These are phyloP conservation scores for Heritiera littoralis DNA, from an alignment of 345 rosid genomes.

Conservation along the genomic window DNA sequence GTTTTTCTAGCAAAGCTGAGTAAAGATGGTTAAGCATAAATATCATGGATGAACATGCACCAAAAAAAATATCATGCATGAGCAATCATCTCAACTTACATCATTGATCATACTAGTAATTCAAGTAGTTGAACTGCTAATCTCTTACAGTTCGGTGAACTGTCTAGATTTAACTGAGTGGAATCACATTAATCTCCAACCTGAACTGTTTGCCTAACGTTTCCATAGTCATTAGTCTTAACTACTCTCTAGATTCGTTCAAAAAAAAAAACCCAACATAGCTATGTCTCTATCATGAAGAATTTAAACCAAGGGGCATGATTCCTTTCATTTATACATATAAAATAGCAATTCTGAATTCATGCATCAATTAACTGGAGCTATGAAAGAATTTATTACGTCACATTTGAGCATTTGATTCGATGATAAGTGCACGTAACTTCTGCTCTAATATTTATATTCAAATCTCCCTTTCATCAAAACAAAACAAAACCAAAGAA, in stretches of 20 bases:
- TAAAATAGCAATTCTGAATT: too few species aligned
- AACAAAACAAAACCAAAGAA: not conserved
- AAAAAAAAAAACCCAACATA: not conserved
- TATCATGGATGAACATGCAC: not conserved
- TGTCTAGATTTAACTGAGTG: slow-evolving; percentile 19
- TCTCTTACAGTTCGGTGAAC: slow-evolving; percentile 34
- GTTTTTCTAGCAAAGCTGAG: not conserved
- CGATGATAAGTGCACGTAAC: too few species aligned
- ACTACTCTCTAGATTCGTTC: slow-evolving; percentile 1
- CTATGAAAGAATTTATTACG: too few species aligned
- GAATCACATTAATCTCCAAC: slow-evolving; percentile 1
- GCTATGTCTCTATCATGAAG: not conserved
- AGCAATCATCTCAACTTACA: slow-evolving; percentile 11
- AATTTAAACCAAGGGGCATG: not conserved
- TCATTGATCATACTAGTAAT: slow-evolving; percentile 18
- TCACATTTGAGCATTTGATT: too few species aligned
- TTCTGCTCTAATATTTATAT: not conserved
- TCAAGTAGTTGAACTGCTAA: slow-evolving; percentile 41
- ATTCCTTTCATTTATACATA: too few species aligned
- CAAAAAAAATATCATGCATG: too few species aligned
- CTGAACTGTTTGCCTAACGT: slow-evolving; percentile 29
- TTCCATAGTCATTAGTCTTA: slow-evolving; percentile 7
- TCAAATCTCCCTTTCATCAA: not conserved
- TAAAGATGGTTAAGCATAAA: not conserved
- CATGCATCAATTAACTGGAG: too few species aligned